Base-by-base conservation (phyloP, 2,329 filamentous ascomycete species). In the Aureobasidium melanogenum region DNA sequence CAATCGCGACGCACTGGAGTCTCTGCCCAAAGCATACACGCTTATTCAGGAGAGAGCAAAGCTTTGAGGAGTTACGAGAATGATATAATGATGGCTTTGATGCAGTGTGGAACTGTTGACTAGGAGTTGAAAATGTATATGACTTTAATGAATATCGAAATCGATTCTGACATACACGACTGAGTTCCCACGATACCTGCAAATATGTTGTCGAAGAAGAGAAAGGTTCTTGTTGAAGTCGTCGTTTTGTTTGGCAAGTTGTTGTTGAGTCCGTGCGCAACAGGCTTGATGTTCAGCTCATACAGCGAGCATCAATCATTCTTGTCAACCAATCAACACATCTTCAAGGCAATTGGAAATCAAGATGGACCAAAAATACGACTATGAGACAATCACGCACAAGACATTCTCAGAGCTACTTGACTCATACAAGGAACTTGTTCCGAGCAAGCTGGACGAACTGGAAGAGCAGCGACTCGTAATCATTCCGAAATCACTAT, bases 381-480 rank as follows among this genome's bases (percentile, higher is more conserved):
- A 19, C 2, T 64, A 68, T 48, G 64, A 67, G 5, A 63, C 14
- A 10, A 71, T 72, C 39, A 60, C 63, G 15, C 28, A 54, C 47
- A 54, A 61, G n/a, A 62, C 63, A 4, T 69, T 73, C 57, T 50
- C 64, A 1, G 41, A 47, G 1, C 43, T 72, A 17, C 65, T 72
- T 2, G 39, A 58, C 1, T 41, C 66, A 15, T 74, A 74, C 51
- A 60, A 64, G 1, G 38, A 63, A 4, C 24, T 56, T 19, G 63
- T 73, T 2, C 66, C 71, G 2, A 22, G 60, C 6, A 70, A 68
- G 59, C 76, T 89, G 6, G 68, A 75, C 30, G 77, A 83, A 52
- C 78, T 90, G 22, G 87, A 89, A 64, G 65, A 75, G 1, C 84
- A 82, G 67, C 82, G 87, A 61, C 86, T 87, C 67, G 71, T 73